These are phyloP conservation scores for Neophaeococcomyces mojaviensis DNA, from an alignment of 2,329 filamentous ascomycete species.

Conservation along the genomic window DNA sequence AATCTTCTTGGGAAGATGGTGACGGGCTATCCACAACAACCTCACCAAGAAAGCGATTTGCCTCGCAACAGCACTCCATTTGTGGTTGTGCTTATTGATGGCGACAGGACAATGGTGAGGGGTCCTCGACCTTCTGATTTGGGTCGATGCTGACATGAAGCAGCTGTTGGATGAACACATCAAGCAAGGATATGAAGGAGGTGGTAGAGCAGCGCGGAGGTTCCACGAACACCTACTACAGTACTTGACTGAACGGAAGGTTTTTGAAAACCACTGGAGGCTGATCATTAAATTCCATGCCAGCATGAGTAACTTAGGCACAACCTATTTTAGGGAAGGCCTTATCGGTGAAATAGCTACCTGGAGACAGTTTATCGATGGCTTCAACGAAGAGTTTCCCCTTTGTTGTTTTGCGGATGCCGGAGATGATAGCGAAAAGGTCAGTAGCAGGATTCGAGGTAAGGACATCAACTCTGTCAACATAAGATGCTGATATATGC, in stretches of 20 bases:
- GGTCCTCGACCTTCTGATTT: conserved; percentile 12
- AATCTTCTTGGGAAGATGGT: neutral
- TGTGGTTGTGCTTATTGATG: conserved; percentile 25
- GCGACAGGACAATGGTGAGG: conserved; percentile 29
- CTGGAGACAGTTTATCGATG: conserved; percentile 32
- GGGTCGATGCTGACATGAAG: neutral
- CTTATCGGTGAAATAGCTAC: conserved; percentile 23
- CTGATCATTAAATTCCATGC: conserved; percentile 33
- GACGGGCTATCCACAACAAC: neutral
- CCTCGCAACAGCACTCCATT: conserved; percentile 8
- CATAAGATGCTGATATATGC: neutral
- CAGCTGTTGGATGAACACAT: conserved; percentile 13
- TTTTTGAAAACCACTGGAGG: conserved; percentile 22
- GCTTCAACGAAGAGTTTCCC: conserved; percentile 34
- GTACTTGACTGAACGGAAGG: conserved; percentile 10
- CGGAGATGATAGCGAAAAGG: conserved; percentile 37
- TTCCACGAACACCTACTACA: conserved; percentile 10
- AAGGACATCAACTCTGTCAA: neutral
- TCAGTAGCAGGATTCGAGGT: conserved; percentile 38
- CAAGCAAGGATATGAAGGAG: conserved; percentile 10
- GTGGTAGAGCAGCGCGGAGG: conserved; percentile 11
- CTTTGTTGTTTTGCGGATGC: conserved; percentile 36
- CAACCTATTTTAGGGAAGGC: conserved; percentile 27
- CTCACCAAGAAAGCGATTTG: neutral
- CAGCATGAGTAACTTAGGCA: conserved; percentile 31